Percentiles rank a stretch among this genome's conserved stretches.
Conservation (phyloP, 177 flowering plant genomes). For the Vitis hybrid region DNA sequence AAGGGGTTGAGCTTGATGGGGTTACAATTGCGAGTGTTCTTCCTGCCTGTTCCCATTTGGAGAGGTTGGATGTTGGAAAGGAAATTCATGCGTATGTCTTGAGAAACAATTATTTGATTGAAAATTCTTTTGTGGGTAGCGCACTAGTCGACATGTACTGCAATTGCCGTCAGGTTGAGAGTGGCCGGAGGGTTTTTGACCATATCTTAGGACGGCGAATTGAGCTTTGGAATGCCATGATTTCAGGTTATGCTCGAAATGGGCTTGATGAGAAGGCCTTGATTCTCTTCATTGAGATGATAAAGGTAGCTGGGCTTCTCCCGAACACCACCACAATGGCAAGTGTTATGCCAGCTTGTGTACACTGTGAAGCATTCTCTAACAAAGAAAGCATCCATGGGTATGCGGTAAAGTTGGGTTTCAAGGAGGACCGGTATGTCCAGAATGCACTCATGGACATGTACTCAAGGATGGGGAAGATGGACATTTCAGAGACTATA, state of each 20-base stretch:
- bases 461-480: constrained; percentile 65
- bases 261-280: constrained; percentile 56
- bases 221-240: constrained; percentile 81
- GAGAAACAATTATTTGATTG: constrained; percentile 40
- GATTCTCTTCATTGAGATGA: constrained; percentile 58
- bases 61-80: constrained; percentile 53
- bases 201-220: constrained; percentile 29
- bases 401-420: constrained; percentile 57
- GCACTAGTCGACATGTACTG: constrained; percentile 89
- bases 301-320: constrained; percentile 29
- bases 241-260: constrained; percentile 67
- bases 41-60: constrained; percentile 76
- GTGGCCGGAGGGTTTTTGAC: constrained; percentile 62
- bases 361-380: constrained; percentile 46
- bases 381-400: constrained; percentile 67
- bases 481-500: constrained; percentile 42
- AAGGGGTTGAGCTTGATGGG: constrained; percentile 59
- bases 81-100: constrained; percentile 72
- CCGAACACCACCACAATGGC: constrained; percentile 73
- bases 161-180: constrained; percentile 51
- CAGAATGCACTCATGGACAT: constrained; percentile 83
- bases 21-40: constrained; percentile 72
- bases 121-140: constrained; percentile 67
- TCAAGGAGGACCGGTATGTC: constrained; percentile 52
- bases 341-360: constrained; percentile 67